A percentile compares a stretch with the other conserved stretches of the same genome.
Evolutionary conservation across 441 rosid species (phyloP).

Genomic region (Melastoma candidum): DNA sequence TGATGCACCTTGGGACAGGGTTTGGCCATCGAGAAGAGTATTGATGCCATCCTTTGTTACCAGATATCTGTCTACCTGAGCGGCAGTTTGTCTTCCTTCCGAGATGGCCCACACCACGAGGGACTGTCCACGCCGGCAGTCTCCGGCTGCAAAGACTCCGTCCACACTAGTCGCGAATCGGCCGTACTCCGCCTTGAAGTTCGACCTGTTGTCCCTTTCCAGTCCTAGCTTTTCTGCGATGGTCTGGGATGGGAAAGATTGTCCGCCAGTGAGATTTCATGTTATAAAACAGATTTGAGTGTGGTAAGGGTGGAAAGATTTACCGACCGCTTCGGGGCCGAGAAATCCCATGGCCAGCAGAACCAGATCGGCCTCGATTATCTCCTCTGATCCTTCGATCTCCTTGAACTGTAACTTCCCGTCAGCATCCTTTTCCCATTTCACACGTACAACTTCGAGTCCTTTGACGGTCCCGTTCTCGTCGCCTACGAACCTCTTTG

Average conservation of each 20-base stretch:
- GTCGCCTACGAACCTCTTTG: conserved; percentile 87
- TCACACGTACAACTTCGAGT: conserved; percentile 64
- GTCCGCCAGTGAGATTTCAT: too few species aligned
- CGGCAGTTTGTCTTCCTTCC: conserved; percentile 97
- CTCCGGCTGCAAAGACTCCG: conserved; percentile 97
- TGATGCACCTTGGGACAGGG: conserved; percentile 15
- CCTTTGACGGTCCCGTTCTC: conserved; percentile 79
- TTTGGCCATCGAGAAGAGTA: neutral
- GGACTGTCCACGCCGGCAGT: conserved; percentile 97
- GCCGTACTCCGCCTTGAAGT: conserved; percentile 93
- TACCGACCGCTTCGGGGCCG: conserved; percentile 89
- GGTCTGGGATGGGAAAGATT: conserved; percentile 29
- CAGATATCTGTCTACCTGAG: conserved; percentile 79
- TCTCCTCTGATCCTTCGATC: conserved; percentile 79
- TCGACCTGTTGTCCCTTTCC: conserved; percentile 79
- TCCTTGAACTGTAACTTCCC: conserved; percentile 91
- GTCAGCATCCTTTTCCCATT: conserved; percentile 87
- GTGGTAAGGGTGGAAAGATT: neutral
- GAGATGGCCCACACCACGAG: conserved; percentile 99
- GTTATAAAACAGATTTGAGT: too few species aligned
- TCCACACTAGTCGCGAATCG: conserved; percentile 76
- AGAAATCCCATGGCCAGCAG: conserved; percentile 99
- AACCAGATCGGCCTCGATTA: conserved; percentile 83
- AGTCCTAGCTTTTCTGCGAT: conserved; percentile 84
- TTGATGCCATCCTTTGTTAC: conserved; percentile 19